phyloP scores from a whole-genome alignment of 2,329 filamentous ascomycete genomes.

The Colletotrichum lupini region DNA sequence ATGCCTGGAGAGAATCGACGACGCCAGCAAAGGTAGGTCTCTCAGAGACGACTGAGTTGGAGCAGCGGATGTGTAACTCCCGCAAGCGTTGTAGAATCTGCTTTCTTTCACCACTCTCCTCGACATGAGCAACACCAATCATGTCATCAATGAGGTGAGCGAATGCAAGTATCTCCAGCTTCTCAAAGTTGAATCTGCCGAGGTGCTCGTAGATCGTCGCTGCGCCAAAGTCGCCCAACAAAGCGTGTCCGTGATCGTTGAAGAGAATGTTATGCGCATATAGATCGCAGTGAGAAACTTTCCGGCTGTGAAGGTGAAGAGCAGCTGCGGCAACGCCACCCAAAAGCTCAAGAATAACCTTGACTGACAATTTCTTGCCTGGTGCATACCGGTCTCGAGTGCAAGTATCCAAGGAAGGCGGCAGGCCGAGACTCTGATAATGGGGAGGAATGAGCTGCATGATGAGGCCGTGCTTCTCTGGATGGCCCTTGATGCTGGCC shows the following conservation, averaged over 20 bases:
- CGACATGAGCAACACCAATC: slow-evolving; percentile 45
- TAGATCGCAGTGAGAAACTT: slow-evolving; percentile 58
- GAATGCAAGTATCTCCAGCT: slow-evolving; percentile 59
- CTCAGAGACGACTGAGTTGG: slow-evolving; percentile 37
- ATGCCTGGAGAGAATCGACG: slow-evolving; percentile 2
- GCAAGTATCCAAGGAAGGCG: slow-evolving; percentile 57
- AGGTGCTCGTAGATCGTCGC: slow-evolving; percentile 55
- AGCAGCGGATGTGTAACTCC: slow-evolving; percentile 44
- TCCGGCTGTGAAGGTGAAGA: slow-evolving; percentile 54
- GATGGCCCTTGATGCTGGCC: slow-evolving; percentile 54
- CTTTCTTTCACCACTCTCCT: slow-evolving; percentile 3
- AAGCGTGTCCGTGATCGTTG: slow-evolving; percentile 51
- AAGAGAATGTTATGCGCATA: slow-evolving; percentile 61
- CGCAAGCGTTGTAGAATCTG: slow-evolving; percentile 38
- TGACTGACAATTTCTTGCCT: slow-evolving; percentile 42
- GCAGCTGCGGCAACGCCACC: slow-evolving; percentile 54
- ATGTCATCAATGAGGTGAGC: slow-evolving; percentile 59
- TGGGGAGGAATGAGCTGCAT: slow-evolving; percentile 57
- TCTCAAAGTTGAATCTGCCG: slow-evolving; percentile 47
- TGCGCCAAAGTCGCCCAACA: slow-evolving; percentile 60
- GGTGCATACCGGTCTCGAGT: slow-evolving; percentile 55
- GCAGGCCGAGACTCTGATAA: slow-evolving; percentile 55
- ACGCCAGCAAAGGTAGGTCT: slow-evolving; percentile 48
- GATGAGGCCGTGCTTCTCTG: slow-evolving; percentile 54
- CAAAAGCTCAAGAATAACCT: slow-evolving; percentile 49